Evolutionary conservation across 768 basidiomycete species (phyloP).

Genomic region (Crepidotus variabilis): DNA sequence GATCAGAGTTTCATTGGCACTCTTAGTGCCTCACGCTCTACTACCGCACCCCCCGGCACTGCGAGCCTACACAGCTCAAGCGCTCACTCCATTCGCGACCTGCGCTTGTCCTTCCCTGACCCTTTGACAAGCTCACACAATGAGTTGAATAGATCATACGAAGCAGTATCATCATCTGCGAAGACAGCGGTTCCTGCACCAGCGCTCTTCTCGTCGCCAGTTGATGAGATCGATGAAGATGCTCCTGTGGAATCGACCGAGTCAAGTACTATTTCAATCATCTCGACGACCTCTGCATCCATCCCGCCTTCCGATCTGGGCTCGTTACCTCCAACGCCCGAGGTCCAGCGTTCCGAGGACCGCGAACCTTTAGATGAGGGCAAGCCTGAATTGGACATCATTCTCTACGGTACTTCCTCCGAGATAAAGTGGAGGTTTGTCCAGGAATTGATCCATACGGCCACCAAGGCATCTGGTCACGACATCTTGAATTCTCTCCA

Average conservation of each 20-base stretch:
- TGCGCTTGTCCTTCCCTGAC: conserved; percentile 81
- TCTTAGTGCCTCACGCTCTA: conserved; percentile 68
- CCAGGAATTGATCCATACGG: conserved; percentile 49
- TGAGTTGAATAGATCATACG: conserved; percentile 58
- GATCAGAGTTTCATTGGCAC: conserved; percentile 85
- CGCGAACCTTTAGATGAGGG: conserved; percentile 17
- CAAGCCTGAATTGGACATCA: conserved; percentile 50
- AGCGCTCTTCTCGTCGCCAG: conserved; percentile 7
- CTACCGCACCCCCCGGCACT: conserved; percentile 28
- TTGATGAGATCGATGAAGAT: conserved; percentile 17
- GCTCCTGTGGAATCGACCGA: conserved; percentile 5
- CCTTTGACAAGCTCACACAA: conserved; percentile 70
- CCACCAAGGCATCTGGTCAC: conserved; percentile 23
- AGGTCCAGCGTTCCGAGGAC: conserved; percentile 28
- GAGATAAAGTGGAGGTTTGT: conserved; percentile 60
- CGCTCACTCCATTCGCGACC: conserved; percentile 65
- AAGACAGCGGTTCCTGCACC: conserved; percentile 24
- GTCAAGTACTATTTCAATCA: too few relatives aligned
- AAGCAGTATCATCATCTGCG: conserved; percentile 40
- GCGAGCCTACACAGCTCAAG: conserved; percentile 45
- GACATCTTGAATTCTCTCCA: conserved; percentile 23
- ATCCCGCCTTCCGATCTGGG: conserved; percentile 31
- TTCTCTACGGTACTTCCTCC: conserved; percentile 64
- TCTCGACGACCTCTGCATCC: conserved; percentile 4
- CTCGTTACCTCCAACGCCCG: conserved; percentile 28